Conservation (phyloP, 1,284 basidiomycete species). For the Ganoderma sinense region DNA sequence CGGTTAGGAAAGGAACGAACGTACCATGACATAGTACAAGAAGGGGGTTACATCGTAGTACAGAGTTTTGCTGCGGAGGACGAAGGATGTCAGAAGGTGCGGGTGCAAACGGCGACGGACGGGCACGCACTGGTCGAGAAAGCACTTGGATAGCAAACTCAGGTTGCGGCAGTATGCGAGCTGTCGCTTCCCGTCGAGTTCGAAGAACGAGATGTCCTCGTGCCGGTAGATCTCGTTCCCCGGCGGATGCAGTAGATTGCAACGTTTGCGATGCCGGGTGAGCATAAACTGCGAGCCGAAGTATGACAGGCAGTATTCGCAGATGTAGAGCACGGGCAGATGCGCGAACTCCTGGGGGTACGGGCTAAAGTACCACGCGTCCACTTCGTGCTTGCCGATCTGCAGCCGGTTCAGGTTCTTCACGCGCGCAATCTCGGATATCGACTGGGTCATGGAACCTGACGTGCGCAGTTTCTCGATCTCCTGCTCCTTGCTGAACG, state of each 20-base stretch:
- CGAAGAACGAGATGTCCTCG: slow-evolving; percentile 97
- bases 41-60: slow-evolving; percentile 99
- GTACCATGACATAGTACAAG: slow-evolving; percentile 98
- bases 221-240: slow-evolving; percentile 99
- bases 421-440: slow-evolving; percentile 96
- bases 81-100: slow-evolving; percentile 34
- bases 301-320: slow-evolving; percentile 97
- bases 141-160: slow-evolving; percentile 96
- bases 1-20: slow-evolving; percentile 33
- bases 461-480: slow-evolving; percentile 98
- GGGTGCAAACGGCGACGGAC: slow-evolving; percentile 11
- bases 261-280: slow-evolving; percentile 90
- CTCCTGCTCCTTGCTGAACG: slow-evolving; percentile 96
- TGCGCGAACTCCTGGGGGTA: slow-evolving; percentile 99
- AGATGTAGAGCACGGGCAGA: slow-evolving; percentile 94
- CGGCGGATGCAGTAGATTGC: slow-evolving; percentile 94
- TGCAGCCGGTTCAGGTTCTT: slow-evolving; percentile 98
- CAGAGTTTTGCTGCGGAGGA: slow-evolving; percentile 83
- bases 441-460: slow-evolving; percentile 98
- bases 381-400: slow-evolving; percentile 96
- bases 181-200: slow-evolving; percentile 97
- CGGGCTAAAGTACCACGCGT: slow-evolving; percentile 99
- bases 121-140: slow-evolving; percentile 87
- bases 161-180: slow-evolving; percentile 98
- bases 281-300: slow-evolving; percentile 91